phyloP scores from a whole-genome alignment of 768 basidiomycete species.

The Candolleomyces eurysporus region DNA sequence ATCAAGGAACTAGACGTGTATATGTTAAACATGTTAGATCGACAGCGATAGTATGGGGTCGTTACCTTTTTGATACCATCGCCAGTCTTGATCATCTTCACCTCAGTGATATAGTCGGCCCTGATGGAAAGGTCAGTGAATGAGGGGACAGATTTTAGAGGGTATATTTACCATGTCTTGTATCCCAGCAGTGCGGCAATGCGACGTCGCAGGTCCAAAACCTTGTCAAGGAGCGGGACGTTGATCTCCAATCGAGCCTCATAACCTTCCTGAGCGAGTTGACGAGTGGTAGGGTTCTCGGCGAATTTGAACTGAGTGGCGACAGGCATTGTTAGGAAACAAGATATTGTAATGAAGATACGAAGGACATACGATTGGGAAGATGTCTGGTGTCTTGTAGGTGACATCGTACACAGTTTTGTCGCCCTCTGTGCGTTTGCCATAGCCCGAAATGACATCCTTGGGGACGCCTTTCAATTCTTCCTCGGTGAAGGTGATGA shows the following conservation, averaged over 20 bases:
- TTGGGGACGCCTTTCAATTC: conserved; percentile 79
- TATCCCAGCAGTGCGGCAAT: conserved; percentile 71
- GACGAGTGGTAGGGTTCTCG: conserved; percentile 64
- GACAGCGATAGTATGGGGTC: background rate
- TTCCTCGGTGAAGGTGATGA: conserved; percentile 62
- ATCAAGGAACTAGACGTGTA: conserved; percentile 58
- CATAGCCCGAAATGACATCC: conserved; percentile 78
- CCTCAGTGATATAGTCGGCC: conserved; percentile 83
- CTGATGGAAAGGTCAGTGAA: conserved; percentile 17
- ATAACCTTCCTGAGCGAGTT: conserved; percentile 60
- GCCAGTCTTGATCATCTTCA: conserved; percentile 81
- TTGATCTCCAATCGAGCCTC: conserved; percentile 72
- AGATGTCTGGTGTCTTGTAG: conserved; percentile 81
- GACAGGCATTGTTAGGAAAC: background rate
- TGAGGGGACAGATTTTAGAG: background rate
- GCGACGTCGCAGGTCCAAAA: conserved; percentile 66
- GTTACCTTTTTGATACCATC: conserved; percentile 56
- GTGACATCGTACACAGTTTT: conserved; percentile 70
- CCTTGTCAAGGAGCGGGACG: conserved; percentile 64
- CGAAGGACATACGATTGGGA: conserved; percentile 57
- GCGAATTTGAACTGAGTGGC: conserved; percentile 72
- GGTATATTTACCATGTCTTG: conserved; percentile 51
- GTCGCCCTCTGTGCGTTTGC: conserved; percentile 56
- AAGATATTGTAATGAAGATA: background rate
- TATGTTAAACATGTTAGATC: background rate